These are phyloP conservation scores for Scedosporium apiospermum DNA, from an alignment of 2,329 filamentous ascomycete species.

Conservation along the genomic window DNA sequence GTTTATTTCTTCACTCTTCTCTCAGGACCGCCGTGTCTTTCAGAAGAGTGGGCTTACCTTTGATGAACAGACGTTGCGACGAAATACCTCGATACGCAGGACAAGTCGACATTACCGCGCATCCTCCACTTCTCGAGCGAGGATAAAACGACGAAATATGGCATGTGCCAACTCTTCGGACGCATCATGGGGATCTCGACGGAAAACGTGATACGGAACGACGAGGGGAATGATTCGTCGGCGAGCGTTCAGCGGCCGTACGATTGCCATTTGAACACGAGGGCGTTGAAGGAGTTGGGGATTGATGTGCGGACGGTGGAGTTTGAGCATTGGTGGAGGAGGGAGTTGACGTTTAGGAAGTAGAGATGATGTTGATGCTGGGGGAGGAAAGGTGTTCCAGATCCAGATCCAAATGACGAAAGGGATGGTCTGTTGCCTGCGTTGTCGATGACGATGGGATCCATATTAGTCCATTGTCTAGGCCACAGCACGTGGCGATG, in stretches of 20 bases:
- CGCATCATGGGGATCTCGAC: slow-evolving; percentile 70
- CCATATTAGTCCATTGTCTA: background rate
- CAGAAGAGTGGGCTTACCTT: background rate
- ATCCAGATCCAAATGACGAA: background rate
- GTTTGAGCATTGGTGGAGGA: slow-evolving; percentile 74
- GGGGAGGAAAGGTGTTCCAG: too few relatives aligned
- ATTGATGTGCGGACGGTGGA: slow-evolving; percentile 66
- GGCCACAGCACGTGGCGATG: background rate
- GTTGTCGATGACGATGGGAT: background rate
- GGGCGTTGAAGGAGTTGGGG: slow-evolving; percentile 59
- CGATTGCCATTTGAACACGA: slow-evolving; percentile 79
- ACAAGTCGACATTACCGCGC: slow-evolving; percentile 47
- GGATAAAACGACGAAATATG: slow-evolving; percentile 79
- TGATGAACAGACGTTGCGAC: slow-evolving; percentile 51
- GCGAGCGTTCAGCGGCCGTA: slow-evolving; percentile 70
- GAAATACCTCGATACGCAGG: slow-evolving; percentile 50
- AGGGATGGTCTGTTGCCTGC: background rate
- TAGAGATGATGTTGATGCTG: slow-evolving; percentile 14
- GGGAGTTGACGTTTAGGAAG: slow-evolving; percentile 49
- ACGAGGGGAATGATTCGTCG: slow-evolving; percentile 62
- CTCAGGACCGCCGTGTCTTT: too few relatives aligned
- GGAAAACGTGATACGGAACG: slow-evolving; percentile 58
- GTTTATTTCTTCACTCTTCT: slow-evolving; percentile 20
- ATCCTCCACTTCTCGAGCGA: slow-evolving; percentile 82
- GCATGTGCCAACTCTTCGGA: slow-evolving; percentile 71